These are phyloP conservation scores for Dryas octopetala DNA, from an alignment of 306 rosid species.

Conservation along the genomic window DNA sequence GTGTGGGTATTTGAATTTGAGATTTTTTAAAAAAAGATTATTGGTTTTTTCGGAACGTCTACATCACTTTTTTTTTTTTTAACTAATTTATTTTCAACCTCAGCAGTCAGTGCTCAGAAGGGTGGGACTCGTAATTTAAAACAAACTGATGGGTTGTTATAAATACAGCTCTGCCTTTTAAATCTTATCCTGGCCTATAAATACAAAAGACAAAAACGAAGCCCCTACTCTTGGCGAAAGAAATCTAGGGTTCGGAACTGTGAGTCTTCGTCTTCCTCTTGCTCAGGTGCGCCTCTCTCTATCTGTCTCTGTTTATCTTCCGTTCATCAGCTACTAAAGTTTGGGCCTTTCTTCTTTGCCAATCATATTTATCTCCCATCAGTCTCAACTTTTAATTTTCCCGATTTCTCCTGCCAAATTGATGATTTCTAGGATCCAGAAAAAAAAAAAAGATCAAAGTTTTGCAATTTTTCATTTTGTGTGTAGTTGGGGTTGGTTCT, in stretches of 20 bases:
- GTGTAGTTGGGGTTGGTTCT: background rate
- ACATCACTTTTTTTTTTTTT: too few relatives aligned
- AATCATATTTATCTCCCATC: background rate
- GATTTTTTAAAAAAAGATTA: too few relatives aligned
- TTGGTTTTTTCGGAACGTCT: too few relatives aligned
- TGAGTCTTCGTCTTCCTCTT: background rate
- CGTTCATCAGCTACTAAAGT: background rate
- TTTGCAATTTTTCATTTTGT: background rate
- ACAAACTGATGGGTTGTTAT: background rate
- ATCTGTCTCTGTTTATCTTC: background rate
- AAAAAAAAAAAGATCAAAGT: background rate
- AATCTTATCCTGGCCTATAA: constrained; percentile 20
- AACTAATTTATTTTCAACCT: background rate
- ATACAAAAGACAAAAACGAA: background rate
- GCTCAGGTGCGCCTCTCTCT: constrained; percentile 34
- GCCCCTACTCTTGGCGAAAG: background rate
- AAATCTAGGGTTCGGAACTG: constrained; percentile 40
- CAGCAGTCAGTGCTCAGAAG: background rate
- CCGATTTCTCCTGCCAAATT: background rate
- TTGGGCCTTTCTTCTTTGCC: background rate
- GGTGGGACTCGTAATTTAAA: constrained; percentile 8
- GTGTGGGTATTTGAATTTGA: too few relatives aligned
- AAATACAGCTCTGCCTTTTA: background rate
- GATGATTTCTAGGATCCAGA: background rate
- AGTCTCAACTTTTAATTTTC: background rate